Base-by-base conservation (phyloP, 805 yeast species). In the Metschnikowia lachancei region DNA sequence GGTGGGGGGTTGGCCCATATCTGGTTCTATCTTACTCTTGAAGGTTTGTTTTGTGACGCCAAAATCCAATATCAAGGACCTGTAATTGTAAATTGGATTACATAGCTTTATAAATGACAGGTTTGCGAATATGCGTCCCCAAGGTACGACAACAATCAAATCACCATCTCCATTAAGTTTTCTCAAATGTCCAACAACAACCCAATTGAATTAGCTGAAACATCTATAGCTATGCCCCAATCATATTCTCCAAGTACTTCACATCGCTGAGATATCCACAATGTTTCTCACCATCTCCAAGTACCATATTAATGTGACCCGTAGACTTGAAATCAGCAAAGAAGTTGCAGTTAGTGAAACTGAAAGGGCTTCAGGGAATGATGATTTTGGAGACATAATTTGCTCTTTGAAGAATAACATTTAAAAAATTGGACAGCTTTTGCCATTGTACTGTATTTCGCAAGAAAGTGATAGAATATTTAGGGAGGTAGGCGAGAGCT, bases 81-180 rank as follows among this genome's bases (percentile, higher is more conserved):
- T 22, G 24, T 4, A 22, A 22, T 22, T 22, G 24, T 22, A 22
- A 22, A 5, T 22, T 22, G 8, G 4, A 22, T 22, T 22, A 22
- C 24, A 22, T 5, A 22, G 4, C 24, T 8, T 22, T 5, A 5
- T 22, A 22, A 22, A 22, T 22, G 24, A 5, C 24, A 22, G 4
- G 24, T 22, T 22, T 22, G 8, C 24, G 24, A 22, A 22, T 22
- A 22, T 22, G 8, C 24, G 40, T 4, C 47, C 41, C 72, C 72
- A 67, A 3, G 67, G 51, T 10, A 65, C n/a, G 3, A 70, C 52
- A 18, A 65, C 53, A 5, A 67, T 47, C 41, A 76, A 53, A 37
- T 75, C 78, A 3, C 80, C 80, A 42, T 72, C 76, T 7, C 78
- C 78, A 48, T 73, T 67, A 29, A 46, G 43, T 47, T 71, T 72